A percentile compares a stretch with the other conserved stretches of the same genome.
Conservation (phyloP, 208 protist genomes). For the Angomonas desouzai region DNA sequence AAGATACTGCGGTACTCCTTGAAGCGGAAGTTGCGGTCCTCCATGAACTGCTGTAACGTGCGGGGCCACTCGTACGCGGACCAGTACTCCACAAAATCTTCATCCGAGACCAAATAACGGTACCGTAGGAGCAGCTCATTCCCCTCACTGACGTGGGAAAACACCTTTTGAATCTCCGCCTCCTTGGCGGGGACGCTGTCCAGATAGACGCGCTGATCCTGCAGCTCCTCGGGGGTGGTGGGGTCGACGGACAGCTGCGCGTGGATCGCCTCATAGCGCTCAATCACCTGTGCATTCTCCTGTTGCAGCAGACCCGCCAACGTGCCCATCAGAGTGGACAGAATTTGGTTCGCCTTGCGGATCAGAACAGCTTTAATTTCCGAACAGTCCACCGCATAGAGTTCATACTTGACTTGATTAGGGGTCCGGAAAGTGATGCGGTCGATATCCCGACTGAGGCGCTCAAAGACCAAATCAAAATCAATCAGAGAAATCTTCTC, state of each 20-base stretch:
- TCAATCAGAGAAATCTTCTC: slow-evolving; percentile 70
- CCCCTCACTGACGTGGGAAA: slow-evolving; percentile 68
- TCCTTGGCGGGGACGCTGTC: slow-evolving; percentile 70
- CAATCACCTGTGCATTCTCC: slow-evolving; percentile 56
- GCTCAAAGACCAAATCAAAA: slow-evolving; percentile 83
- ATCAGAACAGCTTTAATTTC: slow-evolving; percentile 77
- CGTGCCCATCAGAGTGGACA: slow-evolving; percentile 64
- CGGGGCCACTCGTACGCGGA: slow-evolving; percentile 88
- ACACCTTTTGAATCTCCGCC: slow-evolving; percentile 63
- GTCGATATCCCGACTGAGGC: slow-evolving; percentile 73
- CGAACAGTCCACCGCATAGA: slow-evolving; percentile 86
- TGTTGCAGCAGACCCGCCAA: slow-evolving; percentile 54
- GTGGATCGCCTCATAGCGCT: slow-evolving; percentile 73
- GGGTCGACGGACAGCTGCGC: slow-evolving; percentile 68
- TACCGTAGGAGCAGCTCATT: slow-evolving; percentile 85
- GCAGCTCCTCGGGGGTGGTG: slow-evolving; percentile 88
- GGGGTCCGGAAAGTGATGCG: slow-evolving; percentile 79
- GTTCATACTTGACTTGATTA: slow-evolving; percentile 85
- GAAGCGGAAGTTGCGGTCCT: slow-evolving; percentile 87
- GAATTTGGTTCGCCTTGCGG: slow-evolving; percentile 46
- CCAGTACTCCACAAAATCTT: slow-evolving; percentile 84
- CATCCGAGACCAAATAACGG: slow-evolving; percentile 61
- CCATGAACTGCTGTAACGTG: slow-evolving; percentile 83
- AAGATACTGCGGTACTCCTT: slow-evolving; percentile 90
- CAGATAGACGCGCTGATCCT: slow-evolving; percentile 73